phyloP scores from a whole-genome alignment of 352 stramenopile species.

The Phytophthora pistaciae region DNA sequence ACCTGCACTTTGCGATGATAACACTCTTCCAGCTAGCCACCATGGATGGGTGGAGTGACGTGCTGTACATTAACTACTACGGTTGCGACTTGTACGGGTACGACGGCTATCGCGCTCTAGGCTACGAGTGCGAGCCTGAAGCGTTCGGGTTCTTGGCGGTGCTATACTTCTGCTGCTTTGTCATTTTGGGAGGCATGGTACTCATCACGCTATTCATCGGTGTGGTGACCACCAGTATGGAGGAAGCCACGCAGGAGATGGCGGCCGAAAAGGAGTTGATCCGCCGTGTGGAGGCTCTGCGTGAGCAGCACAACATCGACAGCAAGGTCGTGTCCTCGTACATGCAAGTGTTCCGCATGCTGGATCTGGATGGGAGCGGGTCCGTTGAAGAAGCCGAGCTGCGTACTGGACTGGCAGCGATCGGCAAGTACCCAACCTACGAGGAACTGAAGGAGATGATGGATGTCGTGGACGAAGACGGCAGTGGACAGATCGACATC shows the following conservation, averaged over 20 bases:
- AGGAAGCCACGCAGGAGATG: constrained; percentile 91
- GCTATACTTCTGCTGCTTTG: constrained; percentile 87
- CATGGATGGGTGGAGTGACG: constrained; percentile 92
- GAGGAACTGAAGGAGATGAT: constrained; percentile 90
- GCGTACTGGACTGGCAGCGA: constrained; percentile 78
- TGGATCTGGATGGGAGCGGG: constrained; percentile 84
- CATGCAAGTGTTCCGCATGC: constrained; percentile 86
- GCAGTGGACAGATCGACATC: constrained; percentile 87
- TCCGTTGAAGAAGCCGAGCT: constrained; percentile 89
- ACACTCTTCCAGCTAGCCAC: constrained; percentile 90
- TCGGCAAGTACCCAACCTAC: constrained; percentile 83
- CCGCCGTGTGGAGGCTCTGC: constrained; percentile 66
- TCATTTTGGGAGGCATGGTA: constrained; percentile 87
- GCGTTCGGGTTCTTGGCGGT: constrained; percentile 56
- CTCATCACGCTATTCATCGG: constrained; percentile 94
- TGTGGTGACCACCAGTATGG: constrained; percentile 93
- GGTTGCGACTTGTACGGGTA: constrained; percentile 89
- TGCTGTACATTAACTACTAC: constrained; percentile 94
- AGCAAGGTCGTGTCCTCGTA: constrained; percentile 63
- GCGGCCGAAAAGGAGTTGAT: constrained; percentile 76
- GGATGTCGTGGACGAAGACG: constrained; percentile 87
- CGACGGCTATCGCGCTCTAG: constrained; percentile 57
- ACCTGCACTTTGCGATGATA: constrained; percentile 90
- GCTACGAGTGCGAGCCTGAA: constrained; percentile 67
- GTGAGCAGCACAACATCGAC: constrained; percentile 63